Evolutionary conservation across 176 grass and related monocot genomes (phyloP), one percentile per base, ranked within the genome.

Genomic region (Raddia distichophylla): DNA sequence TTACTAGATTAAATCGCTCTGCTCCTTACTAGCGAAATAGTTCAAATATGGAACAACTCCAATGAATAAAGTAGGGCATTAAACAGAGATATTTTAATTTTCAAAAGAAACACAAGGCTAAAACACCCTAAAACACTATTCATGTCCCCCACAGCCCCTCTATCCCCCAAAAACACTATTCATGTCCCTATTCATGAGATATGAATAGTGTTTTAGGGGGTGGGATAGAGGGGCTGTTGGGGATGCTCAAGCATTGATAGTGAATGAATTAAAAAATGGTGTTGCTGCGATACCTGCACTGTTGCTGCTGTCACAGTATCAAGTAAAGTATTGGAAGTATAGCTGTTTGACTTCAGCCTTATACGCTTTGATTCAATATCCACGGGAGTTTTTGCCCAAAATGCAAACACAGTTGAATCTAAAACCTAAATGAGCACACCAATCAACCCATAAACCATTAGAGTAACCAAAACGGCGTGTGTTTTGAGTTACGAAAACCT

Each of bases 301-400:
- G 96, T 87, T 80, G 92, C 92, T 71, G 96, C 96, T 63, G 93
- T 99, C 5, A 99, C 89, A 62, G 74, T 95, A 69, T 99, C 96
- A 66, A 99, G 96, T 86, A 99, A 88, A 74, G 84, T 91, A 64
- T 85, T 90, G 37, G 96, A 90, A 55, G 89, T 99, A 75, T 99
- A 91, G 80, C 93, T 93, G 74, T 84, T 99, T 74, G 93, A 99
- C 50, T 99, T 92, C 62, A 99, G 72, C 80, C 96, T 91, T 90
- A 99, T 99, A 55, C 91, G 43, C 87, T 88, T 95, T 84, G 90
- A 46, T 43, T 95, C 93, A 53, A 78, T 47, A 67, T 99, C 96
- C 22, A 99, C 93, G 34, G 96, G 86, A 33, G 85, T 99, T 58
- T 93, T 99, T 4, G 96, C 94, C 96, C 96, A 99, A 77, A 99